Evolutionary conservation across 495 filamentous ascomycete species (phyloP), one percentile per base, ranked within the genome.

Genomic region (Parmelia sp.): DNA sequence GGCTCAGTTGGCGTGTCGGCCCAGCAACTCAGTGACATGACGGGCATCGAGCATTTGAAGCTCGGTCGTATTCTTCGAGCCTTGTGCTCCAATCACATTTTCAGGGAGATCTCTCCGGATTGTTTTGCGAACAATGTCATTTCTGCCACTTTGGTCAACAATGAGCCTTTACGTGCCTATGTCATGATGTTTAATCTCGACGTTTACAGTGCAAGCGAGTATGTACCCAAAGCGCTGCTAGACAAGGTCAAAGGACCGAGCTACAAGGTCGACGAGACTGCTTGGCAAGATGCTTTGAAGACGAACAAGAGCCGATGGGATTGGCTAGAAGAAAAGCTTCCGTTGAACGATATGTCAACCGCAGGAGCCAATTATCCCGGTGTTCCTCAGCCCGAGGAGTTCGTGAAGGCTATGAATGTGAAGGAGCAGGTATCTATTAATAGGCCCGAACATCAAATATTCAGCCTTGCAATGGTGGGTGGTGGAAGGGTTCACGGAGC

Each of bases 51-150:
- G 59, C 27, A 62, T n/a, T 36, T 57, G 25, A 74, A 75, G 31
- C 62, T 74, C 8, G 71, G 70, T 33, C 68, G 71, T n/a, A 53
- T 76, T 12, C 61, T 77, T 55, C 72, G 75, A 8, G 69, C 63
- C 45, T 67, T 77, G 14, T 75, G 73, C 59, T 74, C 75, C 15
- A 74, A 61, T 45, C 73, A 75, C 45, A 59, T 77, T 29, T 76
- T 77, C 64, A 8, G 61, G 21, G 71, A 76, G 53, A 58, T 65
- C 0, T 61, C 39, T 1, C 57, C 69, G 12, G 69, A 74, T 53
- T 15, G 42, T 3, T 77, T 74, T 47, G 68, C 74, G 19, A 77
- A 77, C 60, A 76, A 77, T 62, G 57, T 57, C 17, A 72, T 76
- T 17, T 75, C 73, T 14, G 63, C 64, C 40, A 66, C 70, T 2